Percentiles rank a stretch among this genome's conserved stretches.
Evolutionary conservation across 257 asterid species (phyloP).

Genomic region (Scutellaria baicalensis): DNA sequence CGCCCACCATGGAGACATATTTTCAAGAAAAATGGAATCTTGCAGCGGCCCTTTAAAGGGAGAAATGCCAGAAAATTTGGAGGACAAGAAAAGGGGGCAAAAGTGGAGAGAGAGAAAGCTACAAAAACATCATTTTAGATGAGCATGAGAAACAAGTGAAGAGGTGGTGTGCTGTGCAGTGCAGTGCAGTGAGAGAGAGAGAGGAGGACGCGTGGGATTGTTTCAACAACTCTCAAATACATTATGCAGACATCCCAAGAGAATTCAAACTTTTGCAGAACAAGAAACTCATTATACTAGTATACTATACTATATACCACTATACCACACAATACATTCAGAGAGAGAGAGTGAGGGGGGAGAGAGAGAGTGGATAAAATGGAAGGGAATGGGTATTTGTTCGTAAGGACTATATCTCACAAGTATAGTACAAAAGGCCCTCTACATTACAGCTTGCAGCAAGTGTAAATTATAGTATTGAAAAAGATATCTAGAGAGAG

Average conservation of each 20-base stretch:
- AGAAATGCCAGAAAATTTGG: conserved; percentile 2
- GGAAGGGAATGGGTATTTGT: neutral
- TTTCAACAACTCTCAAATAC: neutral
- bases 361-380: neutral
- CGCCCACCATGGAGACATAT: conserved; percentile 93
- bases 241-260: conserved; percentile 16
- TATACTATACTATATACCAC: neutral
- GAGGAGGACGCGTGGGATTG: conserved; percentile 23
- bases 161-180: neutral
- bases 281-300: neutral
- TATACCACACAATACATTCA: neutral
- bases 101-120: conserved; percentile 12
- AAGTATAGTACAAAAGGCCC: conserved; percentile 24
- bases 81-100: neutral
- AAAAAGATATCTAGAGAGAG: conserved; percentile 9
- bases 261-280: conserved; percentile 11
- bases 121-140: conserved; percentile 28
- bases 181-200: too few species aligned
- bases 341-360: too few species aligned
- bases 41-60: neutral
- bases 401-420: neutral
- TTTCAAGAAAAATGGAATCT: neutral
- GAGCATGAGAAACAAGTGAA: conserved; percentile 5
- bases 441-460: conserved; percentile 34
- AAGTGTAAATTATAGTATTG: conserved; percentile 9